These are phyloP conservation scores for Tylopilus rubrobrunneus DNA, from an alignment of 768 basidiomycete genomes.

Conservation along the genomic window DNA sequence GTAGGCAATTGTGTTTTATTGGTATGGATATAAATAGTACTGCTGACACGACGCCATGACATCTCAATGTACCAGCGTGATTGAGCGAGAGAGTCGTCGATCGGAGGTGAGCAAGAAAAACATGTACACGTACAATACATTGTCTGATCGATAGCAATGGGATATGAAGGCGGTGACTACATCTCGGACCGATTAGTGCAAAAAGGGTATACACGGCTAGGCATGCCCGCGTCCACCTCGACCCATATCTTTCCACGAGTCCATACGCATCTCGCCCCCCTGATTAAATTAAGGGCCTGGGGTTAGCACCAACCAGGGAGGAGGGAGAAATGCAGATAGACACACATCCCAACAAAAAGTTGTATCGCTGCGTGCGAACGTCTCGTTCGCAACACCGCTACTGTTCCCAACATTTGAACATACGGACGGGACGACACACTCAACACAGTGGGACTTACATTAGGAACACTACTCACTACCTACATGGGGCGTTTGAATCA, in stretches of 20 bases:
- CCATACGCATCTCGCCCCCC: neutral
- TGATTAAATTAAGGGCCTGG: conserved; percentile 3
- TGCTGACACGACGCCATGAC: neutral
- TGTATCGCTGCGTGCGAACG: neutral
- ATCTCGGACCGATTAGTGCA: neutral
- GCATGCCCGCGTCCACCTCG: conserved; percentile 3
- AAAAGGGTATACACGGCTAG: conserved; percentile 1
- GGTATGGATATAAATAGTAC: neutral
- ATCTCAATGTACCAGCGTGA: neutral
- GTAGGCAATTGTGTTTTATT: neutral
- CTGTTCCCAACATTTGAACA: neutral
- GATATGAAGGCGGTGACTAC: neutral
- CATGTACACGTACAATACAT: neutral
- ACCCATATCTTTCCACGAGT: neutral
- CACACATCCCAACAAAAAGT: conserved; percentile 3
- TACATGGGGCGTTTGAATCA: conserved; percentile 1
- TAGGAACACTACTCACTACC: conserved; percentile 1
- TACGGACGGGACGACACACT: neutral
- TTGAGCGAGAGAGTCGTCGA: neutral
- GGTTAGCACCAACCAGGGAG: neutral
- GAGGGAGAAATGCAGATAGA: neutral
- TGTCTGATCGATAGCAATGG: neutral
- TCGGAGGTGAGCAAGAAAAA: neutral
- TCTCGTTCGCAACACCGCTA: neutral
- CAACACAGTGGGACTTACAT: conserved; percentile 3